Conservation (phyloP, 257 asterid genomes). For the Nicotiana knightiana region DNA sequence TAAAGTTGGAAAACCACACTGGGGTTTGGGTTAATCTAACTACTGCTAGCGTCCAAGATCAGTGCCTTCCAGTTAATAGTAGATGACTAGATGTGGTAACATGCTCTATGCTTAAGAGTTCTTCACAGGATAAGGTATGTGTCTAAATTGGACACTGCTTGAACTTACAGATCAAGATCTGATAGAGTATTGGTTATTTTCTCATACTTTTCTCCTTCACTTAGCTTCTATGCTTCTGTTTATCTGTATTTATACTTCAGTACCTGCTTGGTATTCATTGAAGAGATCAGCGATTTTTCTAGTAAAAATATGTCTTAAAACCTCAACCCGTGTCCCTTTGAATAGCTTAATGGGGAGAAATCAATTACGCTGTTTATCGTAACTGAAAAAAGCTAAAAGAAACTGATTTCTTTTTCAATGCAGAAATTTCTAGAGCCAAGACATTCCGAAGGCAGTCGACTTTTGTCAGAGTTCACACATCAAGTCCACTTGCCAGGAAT, state of each 20-base stretch:
- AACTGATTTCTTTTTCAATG: constrained; percentile 6
- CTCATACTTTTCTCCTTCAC: background rate
- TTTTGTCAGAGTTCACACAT: constrained; percentile 77
- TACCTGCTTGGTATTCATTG: background rate
- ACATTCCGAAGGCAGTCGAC: constrained; percentile 82
- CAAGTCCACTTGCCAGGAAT: constrained; percentile 64
- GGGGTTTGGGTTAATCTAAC: background rate
- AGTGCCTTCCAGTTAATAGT: background rate
- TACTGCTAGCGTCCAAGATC: background rate
- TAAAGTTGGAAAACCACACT: background rate
- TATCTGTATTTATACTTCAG: background rate
- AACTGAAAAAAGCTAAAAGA: background rate
- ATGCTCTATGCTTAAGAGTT: background rate
- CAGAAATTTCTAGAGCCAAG: constrained; percentile 66
- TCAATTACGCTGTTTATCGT: background rate
- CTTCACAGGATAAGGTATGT: background rate
- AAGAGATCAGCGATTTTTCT: background rate
- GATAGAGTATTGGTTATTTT: background rate
- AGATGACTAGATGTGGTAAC: background rate
- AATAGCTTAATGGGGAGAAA: background rate
- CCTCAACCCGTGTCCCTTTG: background rate
- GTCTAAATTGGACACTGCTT: background rate
- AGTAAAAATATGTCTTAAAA: background rate
- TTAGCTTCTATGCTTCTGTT: background rate
- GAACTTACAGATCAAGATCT: background rate